Percentiles rank a stretch among this genome's conserved stretches.
Evolutionary conservation across 176 grass and related monocot species (phyloP).

Genomic region (Paspalum notatum): DNA sequence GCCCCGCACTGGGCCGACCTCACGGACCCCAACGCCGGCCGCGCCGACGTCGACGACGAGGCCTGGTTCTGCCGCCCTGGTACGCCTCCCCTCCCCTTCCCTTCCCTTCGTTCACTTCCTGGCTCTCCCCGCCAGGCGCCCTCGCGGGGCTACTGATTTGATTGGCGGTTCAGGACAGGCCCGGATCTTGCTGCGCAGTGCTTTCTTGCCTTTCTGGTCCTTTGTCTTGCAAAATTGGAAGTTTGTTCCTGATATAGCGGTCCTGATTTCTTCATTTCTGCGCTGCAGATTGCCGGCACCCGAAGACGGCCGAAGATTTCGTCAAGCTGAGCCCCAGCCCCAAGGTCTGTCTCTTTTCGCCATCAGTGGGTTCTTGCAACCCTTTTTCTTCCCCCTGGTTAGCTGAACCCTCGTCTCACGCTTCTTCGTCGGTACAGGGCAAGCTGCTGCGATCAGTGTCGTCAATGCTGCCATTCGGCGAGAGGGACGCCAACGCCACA

Average conservation of each 20-base stretch:
- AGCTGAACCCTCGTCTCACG: slow-evolving; percentile 5
- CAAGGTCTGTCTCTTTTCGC: slow-evolving; percentile 47
- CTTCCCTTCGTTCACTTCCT: not conserved
- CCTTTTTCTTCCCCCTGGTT: slow-evolving; percentile 6
- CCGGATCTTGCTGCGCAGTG: slow-evolving; percentile 31
- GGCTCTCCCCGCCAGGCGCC: not conserved
- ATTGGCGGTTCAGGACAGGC: not conserved
- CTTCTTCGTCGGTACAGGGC: slow-evolving; percentile 46
- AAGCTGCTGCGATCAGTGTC: slow-evolving; percentile 82
- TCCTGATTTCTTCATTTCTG: slow-evolving; percentile 19
- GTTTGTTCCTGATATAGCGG: not conserved
- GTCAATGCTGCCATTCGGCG: slow-evolving; percentile 69
- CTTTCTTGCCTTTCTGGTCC: not conserved
- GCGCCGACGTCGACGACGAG: slow-evolving; percentile 60
- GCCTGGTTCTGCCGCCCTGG: slow-evolving; percentile 95
- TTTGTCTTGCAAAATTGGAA: not conserved
- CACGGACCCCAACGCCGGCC: slow-evolving; percentile 46
- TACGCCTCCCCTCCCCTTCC: not conserved
- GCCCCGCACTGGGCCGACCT: slow-evolving; percentile 91
- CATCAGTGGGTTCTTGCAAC: not conserved
- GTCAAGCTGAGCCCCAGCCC: slow-evolving; percentile 62
- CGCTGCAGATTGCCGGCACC: slow-evolving; percentile 82
- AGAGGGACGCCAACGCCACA: slow-evolving; percentile 50
- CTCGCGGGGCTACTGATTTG: not conserved
- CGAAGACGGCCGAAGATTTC: slow-evolving; percentile 79